phyloP scores from a whole-genome alignment of 2,329 filamentous ascomycete species.

The Ophiostoma sp. region DNA sequence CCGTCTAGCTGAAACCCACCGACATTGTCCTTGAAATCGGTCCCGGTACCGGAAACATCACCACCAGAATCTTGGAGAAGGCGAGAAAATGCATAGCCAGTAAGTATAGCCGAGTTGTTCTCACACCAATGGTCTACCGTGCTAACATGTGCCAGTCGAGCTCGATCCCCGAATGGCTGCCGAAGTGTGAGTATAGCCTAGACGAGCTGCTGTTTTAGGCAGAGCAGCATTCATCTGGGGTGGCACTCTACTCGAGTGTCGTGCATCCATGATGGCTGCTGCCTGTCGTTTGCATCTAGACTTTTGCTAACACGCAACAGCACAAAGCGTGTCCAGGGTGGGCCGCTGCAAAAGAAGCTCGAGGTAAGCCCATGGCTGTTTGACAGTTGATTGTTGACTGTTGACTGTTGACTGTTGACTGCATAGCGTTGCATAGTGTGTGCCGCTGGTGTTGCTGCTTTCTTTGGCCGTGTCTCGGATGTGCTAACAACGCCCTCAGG shows the following conservation, averaged over 20 bases:
- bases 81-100: conserved; percentile 69
- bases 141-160: conserved; percentile 53
- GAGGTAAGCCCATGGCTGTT: conserved; percentile 51
- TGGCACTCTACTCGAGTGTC: background rate
- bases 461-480: background rate
- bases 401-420: background rate
- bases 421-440: background rate
- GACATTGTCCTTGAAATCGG: conserved; percentile 89
- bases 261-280: background rate
- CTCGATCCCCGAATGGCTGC: conserved; percentile 95
- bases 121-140: background rate
- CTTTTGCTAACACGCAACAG: conserved; percentile 16
- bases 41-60: conserved; percentile 75
- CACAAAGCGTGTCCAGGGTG: conserved; percentile 87
- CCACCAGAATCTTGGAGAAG: conserved; percentile 80
- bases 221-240: background rate
- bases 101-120: conserved; percentile 18
- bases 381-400: background rate
- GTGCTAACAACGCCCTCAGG: conserved; percentile 18
- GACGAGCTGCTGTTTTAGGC: background rate
- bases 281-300: background rate
- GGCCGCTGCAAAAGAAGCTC: conserved; percentile 73
- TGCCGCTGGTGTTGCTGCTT: background rate
- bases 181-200: conserved; percentile 59
- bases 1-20: conserved; percentile 71